A percentile compares a stretch with the other conserved stretches of the same genome.
These are phyloP conservation scores for Suillus ampliporus DNA, from an alignment of 768 basidiomycete species.

Conservation along the genomic window DNA sequence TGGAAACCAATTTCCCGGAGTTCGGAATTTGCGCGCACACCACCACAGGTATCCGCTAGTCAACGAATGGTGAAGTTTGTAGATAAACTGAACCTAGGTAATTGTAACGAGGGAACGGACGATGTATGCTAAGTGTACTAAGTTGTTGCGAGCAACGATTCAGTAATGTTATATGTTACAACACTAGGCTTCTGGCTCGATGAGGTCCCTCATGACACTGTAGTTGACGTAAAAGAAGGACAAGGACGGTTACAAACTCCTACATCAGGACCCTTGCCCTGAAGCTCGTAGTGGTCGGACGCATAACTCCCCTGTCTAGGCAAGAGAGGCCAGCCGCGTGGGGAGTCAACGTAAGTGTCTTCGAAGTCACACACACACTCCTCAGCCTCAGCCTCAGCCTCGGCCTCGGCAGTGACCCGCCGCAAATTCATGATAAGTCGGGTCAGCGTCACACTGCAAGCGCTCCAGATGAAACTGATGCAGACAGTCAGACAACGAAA, in stretches of 20 bases:
- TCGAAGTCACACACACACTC: background rate
- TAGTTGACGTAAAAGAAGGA: background rate
- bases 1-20: background rate
- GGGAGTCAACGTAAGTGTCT: background rate
- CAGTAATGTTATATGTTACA: background rate
- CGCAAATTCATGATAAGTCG: slow-evolving; percentile 42
- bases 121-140: background rate
- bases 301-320: background rate
- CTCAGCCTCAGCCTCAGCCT: no score
- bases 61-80: background rate
- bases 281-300: slow-evolving; percentile 5
- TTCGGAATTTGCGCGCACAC: background rate
- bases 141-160: background rate
- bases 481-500: slow-evolving; percentile 2
- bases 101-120: background rate
- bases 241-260: background rate
- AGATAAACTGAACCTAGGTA: background rate
- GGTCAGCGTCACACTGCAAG: slow-evolving; percentile 38
- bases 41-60: background rate
- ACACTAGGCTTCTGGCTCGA: background rate
- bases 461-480: slow-evolving; percentile 43
- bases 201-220: background rate
- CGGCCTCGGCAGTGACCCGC: slow-evolving; percentile 12
- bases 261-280: slow-evolving; percentile 5
- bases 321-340: slow-evolving; percentile 6